phyloP scores from a whole-genome alignment of 2,329 filamentous ascomycete species.

The Microdochium nivale region DNA sequence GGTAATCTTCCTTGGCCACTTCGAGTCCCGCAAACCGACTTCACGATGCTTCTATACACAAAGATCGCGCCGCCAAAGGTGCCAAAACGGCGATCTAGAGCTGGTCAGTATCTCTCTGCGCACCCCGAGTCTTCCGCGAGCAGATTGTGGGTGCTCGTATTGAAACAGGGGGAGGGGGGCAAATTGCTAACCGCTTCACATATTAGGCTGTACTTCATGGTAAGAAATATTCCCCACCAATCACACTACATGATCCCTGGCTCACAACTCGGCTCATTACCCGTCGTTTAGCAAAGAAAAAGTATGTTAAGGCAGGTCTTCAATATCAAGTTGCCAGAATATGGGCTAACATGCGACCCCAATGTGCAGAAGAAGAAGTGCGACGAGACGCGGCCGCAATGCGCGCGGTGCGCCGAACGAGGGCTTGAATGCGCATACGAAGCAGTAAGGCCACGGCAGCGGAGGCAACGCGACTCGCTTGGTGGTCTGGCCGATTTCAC shows the following conservation, averaged over 20 bases:
- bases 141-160: too few relatives aligned
- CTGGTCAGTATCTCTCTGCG: conserved; percentile 33
- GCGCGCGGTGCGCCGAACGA: conserved; percentile 40
- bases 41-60: conserved; percentile 49
- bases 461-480: conserved; percentile 26
- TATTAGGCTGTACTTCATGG: conserved; percentile 43
- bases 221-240: conserved; percentile 21
- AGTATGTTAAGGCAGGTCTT: conserved; percentile 23
- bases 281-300: conserved; percentile 38
- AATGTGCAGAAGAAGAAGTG: conserved; percentile 46
- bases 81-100: conserved; percentile 51
- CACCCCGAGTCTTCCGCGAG: too few relatives aligned
- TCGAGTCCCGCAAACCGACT: conserved; percentile 7
- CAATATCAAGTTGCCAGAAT: not conserved
- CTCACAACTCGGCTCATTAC: conserved; percentile 10
- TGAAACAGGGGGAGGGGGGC: conserved; percentile 5
- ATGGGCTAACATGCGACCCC: conserved; percentile 5
- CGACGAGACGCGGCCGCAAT: conserved; percentile 41
- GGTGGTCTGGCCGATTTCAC: conserved; percentile 8
- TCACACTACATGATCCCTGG: conserved; percentile 5
- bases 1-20: too few relatives aligned
- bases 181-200: conserved; percentile 12
- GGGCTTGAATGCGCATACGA: conserved; percentile 42
- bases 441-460: conserved; percentile 32
- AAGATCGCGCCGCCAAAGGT: conserved; percentile 46